A percentile compares a stretch with the other conserved stretches of the same genome.
Evolutionary conservation across 2,329 filamentous ascomycete species (phyloP).

Genomic region (Xylariaceae sp.): DNA sequence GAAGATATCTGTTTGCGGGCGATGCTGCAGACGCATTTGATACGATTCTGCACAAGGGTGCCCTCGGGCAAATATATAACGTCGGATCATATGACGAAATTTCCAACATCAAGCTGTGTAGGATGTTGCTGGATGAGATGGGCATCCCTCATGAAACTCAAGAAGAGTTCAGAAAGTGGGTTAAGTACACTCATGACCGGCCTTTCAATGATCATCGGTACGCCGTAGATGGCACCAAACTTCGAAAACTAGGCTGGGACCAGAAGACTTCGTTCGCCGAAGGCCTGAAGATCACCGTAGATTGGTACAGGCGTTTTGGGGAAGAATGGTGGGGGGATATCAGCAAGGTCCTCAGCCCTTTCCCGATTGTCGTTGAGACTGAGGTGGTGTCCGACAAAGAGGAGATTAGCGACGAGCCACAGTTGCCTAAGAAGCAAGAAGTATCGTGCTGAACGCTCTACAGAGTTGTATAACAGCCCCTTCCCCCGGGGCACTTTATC

Average conservation of each 20-base stretch:
- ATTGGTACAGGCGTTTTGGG: conserved; percentile 70
- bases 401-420: conserved; percentile 38
- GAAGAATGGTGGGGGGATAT: conserved; percentile 75
- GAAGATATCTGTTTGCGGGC: conserved; percentile 76
- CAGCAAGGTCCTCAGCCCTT: conserved; percentile 67
- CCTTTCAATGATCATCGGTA: conserved; percentile 79
- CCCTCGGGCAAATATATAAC: conserved; percentile 78
- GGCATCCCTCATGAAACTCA: conserved; percentile 53
- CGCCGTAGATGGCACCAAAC: conserved; percentile 70
- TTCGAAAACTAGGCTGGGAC: conserved; percentile 68
- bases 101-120: conserved; percentile 71
- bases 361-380: conserved; percentile 61
- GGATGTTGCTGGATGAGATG: conserved; percentile 65
- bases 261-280: conserved; percentile 67
- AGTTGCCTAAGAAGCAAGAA: conserved; percentile 36
- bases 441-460: conserved; percentile 9
- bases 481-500: not conserved
- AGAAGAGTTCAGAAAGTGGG: conserved; percentile 63
- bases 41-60: conserved; percentile 78
- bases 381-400: conserved; percentile 59
- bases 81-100: conserved; percentile 78
- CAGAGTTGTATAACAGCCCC: not conserved
- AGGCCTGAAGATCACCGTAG: conserved; percentile 65
- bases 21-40: conserved; percentile 83
- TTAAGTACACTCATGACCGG: conserved; percentile 76